Percentiles rank a stretch among this genome's conserved stretches.
phyloP scores from a whole-genome alignment of 2,329 filamentous ascomycete genomes.

The Aspergillus sp. region DNA sequence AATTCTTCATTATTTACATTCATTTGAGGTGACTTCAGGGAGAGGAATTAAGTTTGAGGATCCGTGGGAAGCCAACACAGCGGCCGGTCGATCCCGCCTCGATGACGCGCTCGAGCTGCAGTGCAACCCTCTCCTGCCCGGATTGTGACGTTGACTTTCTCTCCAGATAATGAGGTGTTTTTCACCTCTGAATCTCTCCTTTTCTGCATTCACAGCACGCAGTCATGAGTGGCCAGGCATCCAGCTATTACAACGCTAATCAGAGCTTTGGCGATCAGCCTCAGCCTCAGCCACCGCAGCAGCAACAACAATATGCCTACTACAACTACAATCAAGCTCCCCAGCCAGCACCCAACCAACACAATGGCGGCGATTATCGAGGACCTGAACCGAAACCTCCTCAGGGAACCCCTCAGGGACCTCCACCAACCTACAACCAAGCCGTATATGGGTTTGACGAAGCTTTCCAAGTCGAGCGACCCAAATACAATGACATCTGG shows the following conservation, averaged over 20 bases:
- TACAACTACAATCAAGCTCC: constrained; percentile 20
- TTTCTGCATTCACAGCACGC: neutral
- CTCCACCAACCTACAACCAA: constrained; percentile 33
- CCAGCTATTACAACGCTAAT: constrained; percentile 37
- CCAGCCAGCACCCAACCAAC: constrained; percentile 24
- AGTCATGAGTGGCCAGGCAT: constrained; percentile 41
- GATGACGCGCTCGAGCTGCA: neutral
- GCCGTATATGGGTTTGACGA: constrained; percentile 66
- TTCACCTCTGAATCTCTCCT: neutral
- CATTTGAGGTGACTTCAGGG: neutral
- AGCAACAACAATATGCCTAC: constrained; percentile 16
- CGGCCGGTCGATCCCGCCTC: neutral
- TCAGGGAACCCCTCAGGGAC: constrained; percentile 18
- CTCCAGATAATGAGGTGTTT: no score
- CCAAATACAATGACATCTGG: constrained; percentile 92
- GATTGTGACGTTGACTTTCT: no score
- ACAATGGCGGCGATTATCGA: constrained; percentile 13
- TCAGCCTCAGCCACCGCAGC: constrained; percentile 19
- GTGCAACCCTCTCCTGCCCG: neutral
- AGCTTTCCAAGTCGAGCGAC: constrained; percentile 75
- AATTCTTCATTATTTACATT: no score
- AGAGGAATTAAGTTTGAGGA: neutral
- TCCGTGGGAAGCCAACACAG: neutral
- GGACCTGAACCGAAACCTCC: constrained; percentile 25
- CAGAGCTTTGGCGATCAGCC: constrained; percentile 27